Evolutionary conservation across 108 stramenopile species (phyloP).

Genomic region (Nitzschia putrida): DNA sequence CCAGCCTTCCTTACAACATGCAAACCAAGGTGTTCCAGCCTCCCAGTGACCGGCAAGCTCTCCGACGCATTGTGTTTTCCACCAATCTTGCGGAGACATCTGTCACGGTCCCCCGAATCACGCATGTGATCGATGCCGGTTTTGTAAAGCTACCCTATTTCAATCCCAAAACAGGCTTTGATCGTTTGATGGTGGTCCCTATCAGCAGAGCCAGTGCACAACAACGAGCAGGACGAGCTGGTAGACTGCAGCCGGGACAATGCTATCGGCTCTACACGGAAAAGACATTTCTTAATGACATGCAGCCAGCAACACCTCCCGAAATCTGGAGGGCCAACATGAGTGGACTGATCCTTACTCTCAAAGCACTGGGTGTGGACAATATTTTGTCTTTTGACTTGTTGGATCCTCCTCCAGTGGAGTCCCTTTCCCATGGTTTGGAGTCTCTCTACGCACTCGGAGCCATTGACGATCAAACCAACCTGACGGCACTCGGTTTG

Average conservation of each 20-base stretch:
- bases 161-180: conserved; percentile 77
- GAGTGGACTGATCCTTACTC: conserved; percentile 82
- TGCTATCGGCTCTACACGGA: conserved; percentile 95
- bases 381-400: conserved; percentile 93
- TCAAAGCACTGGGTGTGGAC: conserved; percentile 95
- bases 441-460: conserved; percentile 85
- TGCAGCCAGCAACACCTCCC: conserved; percentile 46
- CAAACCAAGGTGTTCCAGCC: conserved; percentile 75
- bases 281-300: conserved; percentile 46
- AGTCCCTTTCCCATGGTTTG: conserved; percentile 76
- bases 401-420: conserved; percentile 83
- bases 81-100: conserved; percentile 96
- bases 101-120: conserved; percentile 88
- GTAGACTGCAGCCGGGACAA: conserved; percentile 86
- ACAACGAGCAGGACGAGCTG: conserved; percentile 93
- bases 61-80: conserved; percentile 76
- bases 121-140: conserved; percentile 94
- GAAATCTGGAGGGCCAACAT: conserved; percentile 82
- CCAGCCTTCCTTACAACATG: conserved; percentile 74
- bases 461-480: conserved; percentile 74
- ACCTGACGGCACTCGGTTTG: conserved; percentile 66
- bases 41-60: conserved; percentile 24
- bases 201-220: conserved; percentile 87
- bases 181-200: conserved; percentile 72
- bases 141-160: conserved; percentile 93